phyloP scores from a whole-genome alignment of 495 filamentous ascomycete genomes.

The Xylaria nigripes region DNA sequence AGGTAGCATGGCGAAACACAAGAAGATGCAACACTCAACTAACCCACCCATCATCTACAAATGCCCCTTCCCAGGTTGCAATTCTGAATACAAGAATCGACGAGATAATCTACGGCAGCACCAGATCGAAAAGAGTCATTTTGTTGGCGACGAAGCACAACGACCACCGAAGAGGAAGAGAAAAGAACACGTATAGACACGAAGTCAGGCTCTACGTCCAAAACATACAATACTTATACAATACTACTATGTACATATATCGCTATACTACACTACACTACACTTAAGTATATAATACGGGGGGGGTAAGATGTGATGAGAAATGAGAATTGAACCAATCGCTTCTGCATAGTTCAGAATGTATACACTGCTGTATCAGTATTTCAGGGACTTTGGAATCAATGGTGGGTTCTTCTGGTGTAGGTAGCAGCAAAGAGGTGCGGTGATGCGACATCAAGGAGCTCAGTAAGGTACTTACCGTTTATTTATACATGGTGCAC shows the following conservation, averaged over 20 bases:
- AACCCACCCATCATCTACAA: slow-evolving; percentile 38
- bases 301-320: too few relatives aligned
- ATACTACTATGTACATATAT: too few relatives aligned
- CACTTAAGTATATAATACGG: too few relatives aligned
- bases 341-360: too few relatives aligned
- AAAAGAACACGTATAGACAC: slow-evolving; percentile 8
- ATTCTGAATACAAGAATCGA: slow-evolving; percentile 43
- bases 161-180: slow-evolving; percentile 40
- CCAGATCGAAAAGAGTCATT: slow-evolving; percentile 43
- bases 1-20: slow-evolving; percentile 47
- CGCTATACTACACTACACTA: too few relatives aligned
- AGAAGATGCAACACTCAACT: slow-evolving; percentile 39
- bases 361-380: neutral
- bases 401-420: neutral
- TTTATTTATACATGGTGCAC: too few relatives aligned
- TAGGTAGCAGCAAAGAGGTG: too few relatives aligned
- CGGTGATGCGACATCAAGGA: too few relatives aligned
- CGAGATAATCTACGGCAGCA: slow-evolving; percentile 43
- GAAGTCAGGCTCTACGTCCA: neutral
- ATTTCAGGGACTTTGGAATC: neutral
- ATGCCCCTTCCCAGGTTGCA: slow-evolving; percentile 40
- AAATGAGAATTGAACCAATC: too few relatives aligned
- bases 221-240: too few relatives aligned
- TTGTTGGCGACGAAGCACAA: slow-evolving; percentile 29
- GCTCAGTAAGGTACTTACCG: too few relatives aligned